A percentile compares a stretch with the other conserved stretches of the same genome.
phyloP scores from a whole-genome alignment of 176 grass and related monocot species.

The Oryza nivara region DNA sequence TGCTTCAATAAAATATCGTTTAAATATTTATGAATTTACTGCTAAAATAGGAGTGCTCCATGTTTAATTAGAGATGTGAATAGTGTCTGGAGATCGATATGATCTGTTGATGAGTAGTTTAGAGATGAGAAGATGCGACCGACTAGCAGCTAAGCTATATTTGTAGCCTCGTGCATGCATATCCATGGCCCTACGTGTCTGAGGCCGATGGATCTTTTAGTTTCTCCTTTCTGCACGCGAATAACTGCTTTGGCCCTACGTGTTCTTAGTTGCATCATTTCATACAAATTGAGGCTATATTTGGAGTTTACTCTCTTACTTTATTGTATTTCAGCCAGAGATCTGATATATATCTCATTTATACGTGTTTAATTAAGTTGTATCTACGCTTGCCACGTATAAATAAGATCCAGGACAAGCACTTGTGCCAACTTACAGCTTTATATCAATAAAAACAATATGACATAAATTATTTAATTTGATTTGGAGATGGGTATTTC shows the following conservation, averaged over 20 bases:
- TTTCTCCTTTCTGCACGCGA: conserved; percentile 33
- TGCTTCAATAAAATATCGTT: no score
- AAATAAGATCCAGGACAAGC: no score
- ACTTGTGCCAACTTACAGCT: no score
- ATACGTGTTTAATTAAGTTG: no score
- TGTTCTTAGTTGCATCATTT: not conserved
- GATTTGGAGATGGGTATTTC: not conserved
- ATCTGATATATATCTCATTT: no score
- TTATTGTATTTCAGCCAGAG: not conserved
- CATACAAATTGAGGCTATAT: not conserved
- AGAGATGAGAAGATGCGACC: not conserved
- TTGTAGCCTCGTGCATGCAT: conserved; percentile 5
- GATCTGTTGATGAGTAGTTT: not conserved
- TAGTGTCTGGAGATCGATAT: not conserved
- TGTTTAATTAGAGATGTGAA: no score
- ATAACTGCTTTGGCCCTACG: not conserved
- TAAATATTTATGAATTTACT: no score
- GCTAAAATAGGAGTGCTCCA: no score
- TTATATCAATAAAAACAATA: not conserved
- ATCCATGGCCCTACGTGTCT: not conserved
- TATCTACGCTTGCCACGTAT: no score
- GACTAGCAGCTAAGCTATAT: not conserved
- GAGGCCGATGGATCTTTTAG: not conserved
- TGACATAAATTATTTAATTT: not conserved
- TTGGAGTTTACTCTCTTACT: not conserved